A percentile compares a stretch with the other conserved stretches of the same genome.
Evolutionary conservation across 441 rosid species (phyloP).

Genomic region (Gossypium lobatum): DNA sequence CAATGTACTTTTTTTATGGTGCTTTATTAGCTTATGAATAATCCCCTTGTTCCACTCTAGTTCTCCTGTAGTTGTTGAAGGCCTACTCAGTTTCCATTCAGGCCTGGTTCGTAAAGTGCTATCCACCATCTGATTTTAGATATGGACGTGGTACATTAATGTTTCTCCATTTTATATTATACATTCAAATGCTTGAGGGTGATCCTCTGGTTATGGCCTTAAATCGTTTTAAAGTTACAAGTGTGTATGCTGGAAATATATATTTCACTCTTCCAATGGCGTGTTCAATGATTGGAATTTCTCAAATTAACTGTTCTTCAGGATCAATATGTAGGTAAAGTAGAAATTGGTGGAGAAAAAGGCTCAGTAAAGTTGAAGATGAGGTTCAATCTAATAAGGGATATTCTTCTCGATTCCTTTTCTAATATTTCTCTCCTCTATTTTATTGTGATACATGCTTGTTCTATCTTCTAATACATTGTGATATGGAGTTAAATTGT

Average conservation of each 20-base stretch:
- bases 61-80: background rate
- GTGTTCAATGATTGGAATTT: slow-evolving; percentile 18
- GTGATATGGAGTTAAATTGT: slow-evolving; percentile 4
- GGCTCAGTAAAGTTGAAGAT: slow-evolving; percentile 53
- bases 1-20: background rate
- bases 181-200: background rate
- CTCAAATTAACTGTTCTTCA: slow-evolving; percentile 33
- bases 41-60: background rate
- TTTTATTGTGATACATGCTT: background rate
- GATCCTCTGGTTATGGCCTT: background rate
- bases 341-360: slow-evolving; percentile 50
- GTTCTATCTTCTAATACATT: slow-evolving; percentile 9
- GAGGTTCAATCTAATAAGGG: slow-evolving; percentile 43
- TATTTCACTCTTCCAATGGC: slow-evolving; percentile 8
- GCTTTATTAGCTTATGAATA: background rate
- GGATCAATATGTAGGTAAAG: slow-evolving; percentile 53
- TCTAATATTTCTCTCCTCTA: slow-evolving; percentile 1
- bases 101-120: background rate
- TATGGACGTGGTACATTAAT: background rate
- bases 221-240: background rate
- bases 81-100: background rate
- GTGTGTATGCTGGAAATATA: background rate
- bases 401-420: slow-evolving; percentile 29
- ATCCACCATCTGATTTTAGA: too few relatives aligned
- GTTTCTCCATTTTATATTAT: background rate